Percentiles rank a stretch among this genome's conserved stretches.
These are phyloP conservation scores for Agrostemma githago DNA, from an alignment of 148 eudicot genomes.

Conservation along the genomic window DNA sequence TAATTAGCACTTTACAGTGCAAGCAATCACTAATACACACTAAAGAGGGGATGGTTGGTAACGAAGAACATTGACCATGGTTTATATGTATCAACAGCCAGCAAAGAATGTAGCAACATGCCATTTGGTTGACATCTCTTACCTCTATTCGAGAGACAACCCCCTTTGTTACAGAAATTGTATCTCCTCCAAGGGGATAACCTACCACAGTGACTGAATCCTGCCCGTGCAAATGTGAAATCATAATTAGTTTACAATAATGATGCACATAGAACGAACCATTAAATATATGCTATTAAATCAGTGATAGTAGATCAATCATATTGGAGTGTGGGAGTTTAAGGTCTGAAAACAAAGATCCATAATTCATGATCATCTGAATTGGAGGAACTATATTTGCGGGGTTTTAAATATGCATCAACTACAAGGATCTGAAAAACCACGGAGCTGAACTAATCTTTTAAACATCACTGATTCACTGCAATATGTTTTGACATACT, in stretches of 20 bases:
- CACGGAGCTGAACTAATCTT: too few species aligned
- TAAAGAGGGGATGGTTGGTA: neutral
- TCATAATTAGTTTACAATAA: slow-evolving; percentile 9
- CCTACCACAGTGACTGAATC: slow-evolving; percentile 98
- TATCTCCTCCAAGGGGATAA: too few species aligned
- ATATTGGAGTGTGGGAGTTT: neutral
- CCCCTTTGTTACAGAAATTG: too few species aligned
- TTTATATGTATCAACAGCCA: neutral
- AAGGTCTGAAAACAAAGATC: neutral
- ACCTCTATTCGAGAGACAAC: too few species aligned
- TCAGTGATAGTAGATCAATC: neutral
- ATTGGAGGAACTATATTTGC: neutral
- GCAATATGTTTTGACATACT: too few species aligned
- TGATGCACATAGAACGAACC: neutral
- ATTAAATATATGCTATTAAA: neutral
- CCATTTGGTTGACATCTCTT: too few species aligned
- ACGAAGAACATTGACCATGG: neutral
- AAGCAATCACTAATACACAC: neutral
- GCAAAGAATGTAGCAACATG: too few species aligned
- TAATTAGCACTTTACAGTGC: neutral
- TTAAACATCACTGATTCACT: too few species aligned
- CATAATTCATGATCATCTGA: neutral
- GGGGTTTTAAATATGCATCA: neutral
- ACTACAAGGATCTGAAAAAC: too few species aligned
- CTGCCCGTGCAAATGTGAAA: slow-evolving; percentile 40